Evolutionary conservation across 352 stramenopile genomes (phyloP), one percentile per base, ranked within the genome.

Genomic region (Pythium plurisporium): DNA sequence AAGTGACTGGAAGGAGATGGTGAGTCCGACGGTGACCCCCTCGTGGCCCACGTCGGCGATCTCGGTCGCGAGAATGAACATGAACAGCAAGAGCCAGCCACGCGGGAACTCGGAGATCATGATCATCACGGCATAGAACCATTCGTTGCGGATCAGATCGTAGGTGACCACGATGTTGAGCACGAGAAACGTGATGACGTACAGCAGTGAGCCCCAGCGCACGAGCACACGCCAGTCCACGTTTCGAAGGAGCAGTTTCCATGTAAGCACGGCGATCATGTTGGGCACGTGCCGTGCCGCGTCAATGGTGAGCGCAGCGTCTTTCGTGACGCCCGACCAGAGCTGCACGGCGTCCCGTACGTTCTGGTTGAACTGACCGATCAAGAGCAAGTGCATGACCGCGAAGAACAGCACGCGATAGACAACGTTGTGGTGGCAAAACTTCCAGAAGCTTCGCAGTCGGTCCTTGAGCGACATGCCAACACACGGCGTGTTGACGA

Each of bases 11-110:
- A 78, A 73, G 2, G 79, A 85, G 23, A 84, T 55, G 11, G 82
- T 50, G 9, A 86, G 44, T 0, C 74, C 76, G 22, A 86, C 66
- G 0, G 73, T 83, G 23, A 75, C 72, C 6, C 76, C 79, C 44
- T 87, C 76, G 15, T 63, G 66, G 3, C 73, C 79, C 3, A 76
- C 55, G n/a, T 79, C 65, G 4, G 76, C 61, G 45, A 86, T 78
- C 47, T 89, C 79, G 5, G 77, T 87, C 3, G 65, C 60, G 5
- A 67, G 59, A 12, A 86, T 33, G 17, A 84, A 42, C 0, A 49
- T 59, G 37, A 71, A 80, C 8, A 89, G 34, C 42, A 73, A 44
- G 25, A 86, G 55, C 68, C 73, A 81, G 3, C 49, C 65, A 25
- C 74, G 73, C 3, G 73, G 65, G 36, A 82, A 58, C 17, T 69